Evolutionary conservation across 1,284 basidiomycete species (phyloP), one percentile per base, ranked within the genome.

Genomic region (Ustilago xerochloae): DNA sequence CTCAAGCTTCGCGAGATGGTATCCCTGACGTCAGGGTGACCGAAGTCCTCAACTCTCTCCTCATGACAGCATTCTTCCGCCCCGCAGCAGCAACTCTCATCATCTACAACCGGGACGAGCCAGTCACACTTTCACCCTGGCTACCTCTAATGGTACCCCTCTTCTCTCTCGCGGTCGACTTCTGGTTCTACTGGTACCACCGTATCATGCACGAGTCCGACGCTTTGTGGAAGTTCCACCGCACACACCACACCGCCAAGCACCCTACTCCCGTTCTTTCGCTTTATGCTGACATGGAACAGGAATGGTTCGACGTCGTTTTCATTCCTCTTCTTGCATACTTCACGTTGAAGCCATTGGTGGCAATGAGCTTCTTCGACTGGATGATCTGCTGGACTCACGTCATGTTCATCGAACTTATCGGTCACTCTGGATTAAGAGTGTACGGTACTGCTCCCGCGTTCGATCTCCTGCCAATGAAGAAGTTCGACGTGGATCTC

Each of bases 141-240:
- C 38, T 81, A 41, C 69, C 75, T 1, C 55, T 81, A 20, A 73
- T 81, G 52, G 28, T 80, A 4, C 77, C 73, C 12, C 38, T 62
- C 1, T 81, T 77, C 50, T 47, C 74, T 3, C 29, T 65, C 8
- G 56, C 70, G 16, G 56, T 79, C 38, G 80, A 81, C 63, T 80
- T 80, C 47, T 81, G 60, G 70, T 82, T 79, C 68, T 81, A 79
- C 66, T 66, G 65, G 63, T 80, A 79, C 60, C 81, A 82, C 56
- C 70, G 78, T 10, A 56, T 70, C 29, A 79, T 79, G 70, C 81
- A 82, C 63, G 80, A 81, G 56, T 61, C 61, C 4, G 63, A 67
- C 24, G n/a, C 43, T 12, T 57, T 81, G 2, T 82, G 81, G 81
- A 45, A 50, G 32, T 66, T 58, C 68, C 76, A 78, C 60, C 41